Evolutionary conservation across 1,284 basidiomycete genomes (phyloP), one percentile per base, ranked within the genome.

Genomic region (Ustilago curta): DNA sequence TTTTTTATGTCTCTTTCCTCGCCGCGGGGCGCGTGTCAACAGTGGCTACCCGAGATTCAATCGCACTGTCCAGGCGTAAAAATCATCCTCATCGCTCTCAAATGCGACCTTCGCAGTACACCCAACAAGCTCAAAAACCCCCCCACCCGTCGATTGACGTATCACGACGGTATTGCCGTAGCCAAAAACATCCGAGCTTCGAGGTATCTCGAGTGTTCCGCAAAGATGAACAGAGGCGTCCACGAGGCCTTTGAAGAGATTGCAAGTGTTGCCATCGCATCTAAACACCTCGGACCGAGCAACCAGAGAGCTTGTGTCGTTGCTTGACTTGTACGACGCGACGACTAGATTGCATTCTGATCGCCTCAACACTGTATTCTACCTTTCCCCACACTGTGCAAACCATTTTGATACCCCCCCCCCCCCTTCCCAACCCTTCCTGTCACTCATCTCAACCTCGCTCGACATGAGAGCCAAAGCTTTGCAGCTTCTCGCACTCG

Each of bases 11-110:
- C n/a, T n/a, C 42, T 44, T 25, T 18, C n/a, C 14, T n/a, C n/a
- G n/a, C n/a, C n/a, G n/a, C n/a, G n/a, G n/a, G 44, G n/a, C 40
- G 16, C 40, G n/a, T 12, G 16, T 35, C 2, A 44, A 8, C 63
- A 94, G 92, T 95, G 93, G 93, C 88, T 95, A 64, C 92, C 94
- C 51, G 93, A 95, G 83, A 92, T 88, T n/a, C 72, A 77, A 40
- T 91, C 95, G 83, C 91, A 94, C 80, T 97, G 94, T 85, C 93
- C 94, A 4, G 94, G 94, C 1, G 95, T 97, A 52, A 95, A 95
- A 88, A 91, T 93, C 76, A 72, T 88, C 85, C 45, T 65, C 32
- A 48, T 67, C 19, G 70, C 95, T 3, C 88, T 96, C 50, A 98
- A 98, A 87, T 98, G 95, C 81, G 95, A 98, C 85, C 88, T 97